Conservation (phyloP, 371 early-diverging fungal species). For the Mucor ambiguus region DNA sequence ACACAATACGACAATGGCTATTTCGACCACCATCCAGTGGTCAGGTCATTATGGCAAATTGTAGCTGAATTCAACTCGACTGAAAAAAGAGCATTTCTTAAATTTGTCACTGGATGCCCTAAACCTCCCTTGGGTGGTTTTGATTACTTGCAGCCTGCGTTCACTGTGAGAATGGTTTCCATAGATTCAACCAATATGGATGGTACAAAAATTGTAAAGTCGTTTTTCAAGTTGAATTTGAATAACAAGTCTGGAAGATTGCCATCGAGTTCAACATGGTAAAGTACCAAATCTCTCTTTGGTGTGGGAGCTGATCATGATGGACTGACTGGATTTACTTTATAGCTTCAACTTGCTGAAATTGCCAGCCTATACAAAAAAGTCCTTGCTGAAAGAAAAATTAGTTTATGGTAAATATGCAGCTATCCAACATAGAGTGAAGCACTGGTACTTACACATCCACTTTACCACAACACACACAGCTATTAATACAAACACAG, state of each 20-base stretch:
- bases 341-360: slow-evolving; percentile 87
- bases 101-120: slow-evolving; percentile 87
- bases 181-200: slow-evolving; percentile 18
- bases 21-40: slow-evolving; percentile 73
- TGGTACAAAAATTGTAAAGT: slow-evolving; percentile 39
- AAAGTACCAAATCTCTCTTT: background rate
- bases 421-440: background rate
- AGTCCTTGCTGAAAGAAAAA: slow-evolving; percentile 56
- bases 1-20: slow-evolving; percentile 89
- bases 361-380: slow-evolving; percentile 73
- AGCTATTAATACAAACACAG: slow-evolving; percentile 57
- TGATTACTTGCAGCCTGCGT: slow-evolving; percentile 71
- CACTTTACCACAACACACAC: background rate
- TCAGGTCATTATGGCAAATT: slow-evolving; percentile 81
- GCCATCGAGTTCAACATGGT: slow-evolving; percentile 59
- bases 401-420: slow-evolving; percentile 48
- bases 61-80: slow-evolving; percentile 64
- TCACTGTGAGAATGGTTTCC: slow-evolving; percentile 67
- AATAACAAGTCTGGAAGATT: slow-evolving; percentile 47
- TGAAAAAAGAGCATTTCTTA: slow-evolving; percentile 74
- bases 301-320: too few relatives aligned
- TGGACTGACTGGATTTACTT: background rate
- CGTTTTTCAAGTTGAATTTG: slow-evolving; percentile 47
- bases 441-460: background rate
- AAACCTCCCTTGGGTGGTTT: slow-evolving; percentile 92